Evolutionary conservation across 2,329 filamentous ascomycete genomes (phyloP).

Genomic region (Penicillium olsonii): DNA sequence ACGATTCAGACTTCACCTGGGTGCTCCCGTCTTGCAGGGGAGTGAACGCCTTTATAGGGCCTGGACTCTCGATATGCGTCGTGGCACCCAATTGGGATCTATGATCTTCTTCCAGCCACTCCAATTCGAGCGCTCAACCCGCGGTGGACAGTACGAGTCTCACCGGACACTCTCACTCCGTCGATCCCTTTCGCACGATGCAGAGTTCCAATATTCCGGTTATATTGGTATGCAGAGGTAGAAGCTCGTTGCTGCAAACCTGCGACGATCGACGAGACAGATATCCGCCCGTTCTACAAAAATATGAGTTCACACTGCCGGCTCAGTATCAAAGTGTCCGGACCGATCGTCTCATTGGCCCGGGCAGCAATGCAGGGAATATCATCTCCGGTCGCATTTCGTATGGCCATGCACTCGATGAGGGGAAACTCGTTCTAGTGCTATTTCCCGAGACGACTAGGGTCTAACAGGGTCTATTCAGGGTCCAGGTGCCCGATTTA

Average conservation of each 20-base stretch:
- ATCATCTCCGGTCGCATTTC: constrained; percentile 17
- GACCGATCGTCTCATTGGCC: constrained; percentile 5
- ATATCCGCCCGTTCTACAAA: not conserved
- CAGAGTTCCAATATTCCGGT: constrained; percentile 4
- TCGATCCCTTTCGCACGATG: constrained; percentile 12
- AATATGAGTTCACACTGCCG: constrained; percentile 11
- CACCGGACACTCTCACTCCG: constrained; percentile 4
- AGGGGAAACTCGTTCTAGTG: constrained; percentile 11
- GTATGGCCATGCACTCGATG: constrained; percentile 20
- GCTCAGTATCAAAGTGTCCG: not conserved
- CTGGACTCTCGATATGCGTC: constrained; percentile 22
- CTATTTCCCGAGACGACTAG: constrained; percentile 3
- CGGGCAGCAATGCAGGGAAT: constrained; percentile 6
- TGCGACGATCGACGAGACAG: constrained; percentile 8
- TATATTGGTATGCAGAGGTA: constrained; percentile 2
- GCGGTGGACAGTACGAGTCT: no score
- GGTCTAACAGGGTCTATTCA: not conserved
- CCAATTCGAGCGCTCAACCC: no score
- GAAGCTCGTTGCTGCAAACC: constrained; percentile 8
- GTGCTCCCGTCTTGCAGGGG: constrained; percentile 1
- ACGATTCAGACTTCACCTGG: not conserved
- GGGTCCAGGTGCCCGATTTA: constrained; percentile 1
- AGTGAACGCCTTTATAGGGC: constrained; percentile 20
- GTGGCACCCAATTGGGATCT: constrained; percentile 19
- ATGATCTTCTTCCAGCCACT: constrained; percentile 8